These are phyloP conservation scores for Alternaria sp. DNA, from an alignment of 2,329 filamentous ascomycete species.

Conservation along the genomic window DNA sequence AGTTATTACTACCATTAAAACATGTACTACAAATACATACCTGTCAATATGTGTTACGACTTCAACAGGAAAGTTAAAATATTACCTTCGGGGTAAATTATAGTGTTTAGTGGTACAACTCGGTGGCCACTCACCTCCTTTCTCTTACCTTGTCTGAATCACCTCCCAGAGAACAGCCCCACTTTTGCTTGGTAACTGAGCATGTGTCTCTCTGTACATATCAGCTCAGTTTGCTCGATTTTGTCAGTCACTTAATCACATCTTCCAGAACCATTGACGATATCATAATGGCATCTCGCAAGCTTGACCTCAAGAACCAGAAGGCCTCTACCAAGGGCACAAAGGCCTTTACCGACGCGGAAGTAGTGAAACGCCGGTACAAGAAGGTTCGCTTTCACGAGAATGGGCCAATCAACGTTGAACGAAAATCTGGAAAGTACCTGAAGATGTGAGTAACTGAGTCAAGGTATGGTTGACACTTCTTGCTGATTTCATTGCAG, in stretches of 20 bases:
- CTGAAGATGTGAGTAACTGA: conserved; percentile 12
- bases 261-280: not conserved
- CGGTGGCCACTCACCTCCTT: not conserved
- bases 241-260: not conserved
- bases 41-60: not conserved
- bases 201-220: not conserved
- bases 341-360: not conserved
- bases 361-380: not conserved
- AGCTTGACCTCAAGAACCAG: not conserved
- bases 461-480: not conserved
- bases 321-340: not conserved
- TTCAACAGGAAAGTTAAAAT: not conserved
- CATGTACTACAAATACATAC: not conserved
- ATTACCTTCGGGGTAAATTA: not conserved
- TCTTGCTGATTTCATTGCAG: not conserved
- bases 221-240: not conserved
- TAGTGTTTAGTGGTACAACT: not conserved
- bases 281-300: not conserved
- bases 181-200: not conserved
- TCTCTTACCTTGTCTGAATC: not conserved
- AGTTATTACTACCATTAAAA: not conserved
- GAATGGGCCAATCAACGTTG: conserved; percentile 10
- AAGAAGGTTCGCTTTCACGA: conserved; percentile 4
- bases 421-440: conserved; percentile 10
- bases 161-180: not conserved